These are phyloP conservation scores for Alternaria triticimaculans DNA, from an alignment of 2,329 filamentous ascomycete species.

Conservation along the genomic window DNA sequence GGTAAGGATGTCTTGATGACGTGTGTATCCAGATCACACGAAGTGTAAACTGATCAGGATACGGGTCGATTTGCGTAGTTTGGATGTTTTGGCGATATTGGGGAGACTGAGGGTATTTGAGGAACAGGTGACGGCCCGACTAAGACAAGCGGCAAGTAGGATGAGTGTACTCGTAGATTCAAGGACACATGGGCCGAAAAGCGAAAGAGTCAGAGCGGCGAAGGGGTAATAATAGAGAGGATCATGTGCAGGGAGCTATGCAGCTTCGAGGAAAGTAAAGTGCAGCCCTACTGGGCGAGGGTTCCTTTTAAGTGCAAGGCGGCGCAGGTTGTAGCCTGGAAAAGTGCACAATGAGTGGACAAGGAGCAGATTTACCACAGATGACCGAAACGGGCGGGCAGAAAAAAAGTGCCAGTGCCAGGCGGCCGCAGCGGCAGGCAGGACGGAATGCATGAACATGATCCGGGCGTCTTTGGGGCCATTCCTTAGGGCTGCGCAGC, in stretches of 20 bases:
- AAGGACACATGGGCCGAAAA: conserved; percentile 21
- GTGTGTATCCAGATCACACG: not conserved
- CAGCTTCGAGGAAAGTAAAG: conserved; percentile 25
- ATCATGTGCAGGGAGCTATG: conserved; percentile 35
- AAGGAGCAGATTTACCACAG: conserved; percentile 18
- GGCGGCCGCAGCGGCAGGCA: conserved; percentile 34
- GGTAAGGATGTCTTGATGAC: conserved; percentile 1
- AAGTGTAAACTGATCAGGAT: not conserved
- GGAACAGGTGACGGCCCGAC: conserved; percentile 31
- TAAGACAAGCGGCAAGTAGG: conserved; percentile 34
- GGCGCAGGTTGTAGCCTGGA: conserved; percentile 44
- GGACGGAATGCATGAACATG: conserved; percentile 31
- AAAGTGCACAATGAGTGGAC: conserved; percentile 32
- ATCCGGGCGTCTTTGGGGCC: conserved; percentile 32
- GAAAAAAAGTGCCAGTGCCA: conserved; percentile 25
- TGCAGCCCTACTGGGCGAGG: conserved; percentile 32
- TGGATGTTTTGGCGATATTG: not conserved
- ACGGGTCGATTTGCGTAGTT: not conserved
- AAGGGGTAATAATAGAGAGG: conserved; percentile 24
- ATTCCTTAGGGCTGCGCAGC: conserved; percentile 23
- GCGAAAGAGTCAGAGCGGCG: conserved; percentile 34
- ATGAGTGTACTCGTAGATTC: conserved; percentile 20
- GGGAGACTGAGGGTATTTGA: conserved; percentile 18
- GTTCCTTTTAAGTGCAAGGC: conserved; percentile 34
- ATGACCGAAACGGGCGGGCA: conserved; percentile 19